Evolutionary conservation across 768 basidiomycete species (phyloP), one percentile per base, ranked within the genome.

Genomic region (Lepiota brunneoincarnata): DNA sequence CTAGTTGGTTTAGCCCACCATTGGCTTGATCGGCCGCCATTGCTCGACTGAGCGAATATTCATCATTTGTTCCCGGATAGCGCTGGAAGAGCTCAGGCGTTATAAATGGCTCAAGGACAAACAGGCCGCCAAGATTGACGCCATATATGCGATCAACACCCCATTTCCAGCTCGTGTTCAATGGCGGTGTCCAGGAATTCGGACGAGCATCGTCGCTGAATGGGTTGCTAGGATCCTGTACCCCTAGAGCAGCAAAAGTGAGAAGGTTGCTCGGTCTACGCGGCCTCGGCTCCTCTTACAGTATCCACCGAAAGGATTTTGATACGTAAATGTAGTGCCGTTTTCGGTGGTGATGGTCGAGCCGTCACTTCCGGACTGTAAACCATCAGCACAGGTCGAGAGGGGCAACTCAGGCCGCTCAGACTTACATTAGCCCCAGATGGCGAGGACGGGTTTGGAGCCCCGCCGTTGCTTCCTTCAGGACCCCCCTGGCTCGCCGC

Each of bases 81-180:
- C 78, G 75, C 61, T 88, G 79, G 69, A 73, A 88, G 34, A 87
- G 66, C 2, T 73, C 73, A 0, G 88, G 87, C 1, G 78, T 69
- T 67, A 91, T 89, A 71, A 89, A 90, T 2, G 89, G 91, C 67
- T 93, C 91, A 31, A 84, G 71, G 6, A 84, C 82, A 61, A 92
- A 83, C 68, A 85, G 81, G 0, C 90, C 90, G 34, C 86, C 87
- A 31, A 91, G 69, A 63, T 91, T 91, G 42, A 87, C 83, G 14
- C 82, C 84, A 42, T 73, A 74, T 14, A 84, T 64, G 38, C 70
- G 78, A 69, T 90, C 78, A 38, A 66, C 61, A 11, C 83, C 83
- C 77, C 77, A 91, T 18, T 63, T 74, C 87, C 90, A 93, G 12
- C 72, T 75, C 47, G 82, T 73, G 65, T 85, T 87, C 18, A 93